Percentiles rank a stretch among this genome's conserved stretches.
These are phyloP conservation scores for Penicillium macrosclerotiorum DNA, from an alignment of 495 filamentous ascomycete species.

Conservation along the genomic window DNA sequence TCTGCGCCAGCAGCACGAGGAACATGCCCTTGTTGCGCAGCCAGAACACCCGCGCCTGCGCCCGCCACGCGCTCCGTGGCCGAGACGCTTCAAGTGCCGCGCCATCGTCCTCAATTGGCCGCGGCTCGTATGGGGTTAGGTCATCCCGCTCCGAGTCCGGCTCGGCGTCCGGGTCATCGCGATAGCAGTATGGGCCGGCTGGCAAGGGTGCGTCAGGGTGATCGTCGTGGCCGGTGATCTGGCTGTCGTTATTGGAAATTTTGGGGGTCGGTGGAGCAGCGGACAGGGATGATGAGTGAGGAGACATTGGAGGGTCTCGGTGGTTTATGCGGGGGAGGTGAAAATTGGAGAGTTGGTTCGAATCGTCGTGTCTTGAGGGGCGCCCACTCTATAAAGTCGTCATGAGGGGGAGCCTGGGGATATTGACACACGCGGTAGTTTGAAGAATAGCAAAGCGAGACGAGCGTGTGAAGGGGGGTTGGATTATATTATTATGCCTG, in stretches of 20 bases:
- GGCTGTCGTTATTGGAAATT: neutral
- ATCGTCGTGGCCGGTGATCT: conserved; percentile 6
- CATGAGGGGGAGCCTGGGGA: too few species aligned
- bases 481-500: too few species aligned
- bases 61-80: conserved; percentile 28
- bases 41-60: conserved; percentile 33
- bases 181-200: conserved; percentile 6
- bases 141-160: conserved; percentile 2
- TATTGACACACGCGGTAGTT: too few species aligned
- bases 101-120: conserved; percentile 13
- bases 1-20: conserved; percentile 71
- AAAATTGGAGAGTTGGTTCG: too few species aligned
- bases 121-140: conserved; percentile 20
- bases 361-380: too few species aligned
- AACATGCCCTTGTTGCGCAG: conserved; percentile 68
- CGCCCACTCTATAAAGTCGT: too few species aligned
- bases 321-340: too few species aligned
- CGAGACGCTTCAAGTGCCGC: conserved; percentile 3
- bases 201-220: conserved; percentile 27
- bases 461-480: too few species aligned
- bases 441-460: too few species aligned
- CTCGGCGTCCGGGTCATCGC: conserved; percentile 6
- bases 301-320: neutral
- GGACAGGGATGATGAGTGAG: neutral
- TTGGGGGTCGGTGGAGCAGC: conserved; percentile 14